These are phyloP conservation scores for Solanum paucissectum DNA, from an alignment of 257 asterid species.

Conservation along the genomic window DNA sequence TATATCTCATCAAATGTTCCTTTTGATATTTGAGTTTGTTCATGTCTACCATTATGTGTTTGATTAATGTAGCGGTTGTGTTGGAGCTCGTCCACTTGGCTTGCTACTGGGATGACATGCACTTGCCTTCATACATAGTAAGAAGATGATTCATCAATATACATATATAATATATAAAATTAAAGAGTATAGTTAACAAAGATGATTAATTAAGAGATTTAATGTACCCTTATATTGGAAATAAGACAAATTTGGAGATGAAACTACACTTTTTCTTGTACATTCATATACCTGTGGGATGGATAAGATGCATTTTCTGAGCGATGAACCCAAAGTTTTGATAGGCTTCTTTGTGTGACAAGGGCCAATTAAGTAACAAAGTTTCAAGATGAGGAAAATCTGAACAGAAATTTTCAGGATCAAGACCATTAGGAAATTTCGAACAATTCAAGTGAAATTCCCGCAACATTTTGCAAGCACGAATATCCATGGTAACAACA, in stretches of 20 bases:
- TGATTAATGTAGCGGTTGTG: neutral
- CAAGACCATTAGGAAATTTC: neutral
- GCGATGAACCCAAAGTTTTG: neutral
- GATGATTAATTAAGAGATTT: neutral
- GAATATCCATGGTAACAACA: neutral
- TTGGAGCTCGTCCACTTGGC: neutral
- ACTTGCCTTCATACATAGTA: neutral
- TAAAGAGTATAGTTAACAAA: neutral
- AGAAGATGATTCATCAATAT: neutral
- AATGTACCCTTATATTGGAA: neutral
- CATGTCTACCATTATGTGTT: neutral
- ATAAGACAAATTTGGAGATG: neutral
- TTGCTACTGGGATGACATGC: neutral
- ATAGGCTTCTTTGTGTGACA: neutral
- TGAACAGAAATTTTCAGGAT: neutral
- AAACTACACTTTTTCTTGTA: neutral
- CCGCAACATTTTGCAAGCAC: neutral
- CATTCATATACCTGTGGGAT: neutral
- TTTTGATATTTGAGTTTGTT: neutral
- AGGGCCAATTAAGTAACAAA: neutral
- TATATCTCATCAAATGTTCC: neutral
- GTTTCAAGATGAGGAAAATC: neutral
- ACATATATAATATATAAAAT: neutral
- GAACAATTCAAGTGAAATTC: neutral
- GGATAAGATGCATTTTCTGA: neutral